Conservation (phyloP, 305 asterid genomes). For the Fraxinus sp. region DNA sequence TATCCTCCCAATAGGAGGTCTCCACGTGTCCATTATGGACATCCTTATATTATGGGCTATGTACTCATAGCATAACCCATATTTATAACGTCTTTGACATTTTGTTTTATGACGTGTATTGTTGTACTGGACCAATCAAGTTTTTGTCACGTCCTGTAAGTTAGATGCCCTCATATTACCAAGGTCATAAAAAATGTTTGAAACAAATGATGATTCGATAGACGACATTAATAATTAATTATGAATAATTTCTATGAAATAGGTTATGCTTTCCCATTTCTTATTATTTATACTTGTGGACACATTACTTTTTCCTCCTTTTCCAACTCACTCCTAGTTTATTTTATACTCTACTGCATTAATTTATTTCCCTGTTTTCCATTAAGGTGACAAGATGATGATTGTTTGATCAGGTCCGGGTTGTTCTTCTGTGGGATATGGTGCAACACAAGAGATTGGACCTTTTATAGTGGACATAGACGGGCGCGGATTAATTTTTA, state of each 20-base stretch:
- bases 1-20: too few relatives aligned
- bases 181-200: too few relatives aligned
- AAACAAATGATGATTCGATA: too few relatives aligned
- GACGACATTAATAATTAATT: too few relatives aligned
- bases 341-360: neutral
- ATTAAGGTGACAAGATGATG: constrained; percentile 40
- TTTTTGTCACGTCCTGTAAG: too few relatives aligned
- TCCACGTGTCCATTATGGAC: too few relatives aligned
- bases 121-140: too few relatives aligned
- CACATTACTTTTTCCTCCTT: constrained; percentile 13
- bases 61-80: too few relatives aligned
- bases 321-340: constrained; percentile 15
- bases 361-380: constrained; percentile 27
- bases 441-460: constrained; percentile 95
- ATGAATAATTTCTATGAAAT: neutral
- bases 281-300: constrained; percentile 11
- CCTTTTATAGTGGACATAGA: constrained; percentile 65
- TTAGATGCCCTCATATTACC: too few relatives aligned
- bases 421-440: constrained; percentile 95
- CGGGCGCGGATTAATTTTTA: constrained; percentile 47
- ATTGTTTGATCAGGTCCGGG: constrained; percentile 73
- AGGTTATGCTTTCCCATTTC: constrained; percentile 1
- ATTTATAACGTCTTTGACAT: too few relatives aligned
- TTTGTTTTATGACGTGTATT: too few relatives aligned
- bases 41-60: too few relatives aligned